These are phyloP conservation scores for Coemansia sp. DNA, from an alignment of 192 early-diverging fungal genomes.

Conservation along the genomic window DNA sequence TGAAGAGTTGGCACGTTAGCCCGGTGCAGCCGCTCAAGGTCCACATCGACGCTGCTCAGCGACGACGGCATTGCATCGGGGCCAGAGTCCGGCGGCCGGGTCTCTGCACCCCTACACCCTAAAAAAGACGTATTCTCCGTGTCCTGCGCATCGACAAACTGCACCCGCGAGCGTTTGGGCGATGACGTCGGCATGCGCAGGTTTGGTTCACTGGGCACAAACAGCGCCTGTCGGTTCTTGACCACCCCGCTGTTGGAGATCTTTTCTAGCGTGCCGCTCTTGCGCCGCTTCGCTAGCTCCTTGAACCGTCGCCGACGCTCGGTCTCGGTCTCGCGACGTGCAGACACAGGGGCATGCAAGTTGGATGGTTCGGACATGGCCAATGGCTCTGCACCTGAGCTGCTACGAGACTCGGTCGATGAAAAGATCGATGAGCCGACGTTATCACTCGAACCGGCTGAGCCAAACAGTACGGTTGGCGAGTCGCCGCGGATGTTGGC, in stretches of 20 bases:
- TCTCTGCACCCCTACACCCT: conserved; percentile 46
- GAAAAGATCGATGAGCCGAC: conserved; percentile 52
- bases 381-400: conserved; percentile 2
- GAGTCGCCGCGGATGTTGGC: conserved; percentile 18
- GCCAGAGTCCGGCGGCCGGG: conserved; percentile 20
- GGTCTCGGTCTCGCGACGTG: conserved; percentile 25
- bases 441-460: conserved; percentile 23
- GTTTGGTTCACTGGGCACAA: conserved; percentile 29
- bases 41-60: conserved; percentile 23
- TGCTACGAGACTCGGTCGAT: conserved; percentile 23
- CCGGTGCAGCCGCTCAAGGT: conserved; percentile 34
- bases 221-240: conserved; percentile 38
- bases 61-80: conserved; percentile 23
- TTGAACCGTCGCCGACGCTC: conserved; percentile 36
- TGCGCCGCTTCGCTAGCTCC: conserved; percentile 46
- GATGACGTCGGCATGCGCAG: conserved; percentile 4
- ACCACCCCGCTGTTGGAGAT: conserved; percentile 50
- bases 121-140: conserved; percentile 36
- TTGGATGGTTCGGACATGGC: conserved; percentile 9
- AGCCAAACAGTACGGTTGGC: conserved; percentile 24
- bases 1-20: conserved; percentile 30
- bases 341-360: conserved; percentile 2
- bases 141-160: conserved; percentile 14
- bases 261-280: conserved; percentile 51
- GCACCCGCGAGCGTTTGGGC: conserved; percentile 13